These are phyloP conservation scores for Geotrichum bryndzae DNA, from an alignment of 1,139 yeast genomes.

Conservation along the genomic window DNA sequence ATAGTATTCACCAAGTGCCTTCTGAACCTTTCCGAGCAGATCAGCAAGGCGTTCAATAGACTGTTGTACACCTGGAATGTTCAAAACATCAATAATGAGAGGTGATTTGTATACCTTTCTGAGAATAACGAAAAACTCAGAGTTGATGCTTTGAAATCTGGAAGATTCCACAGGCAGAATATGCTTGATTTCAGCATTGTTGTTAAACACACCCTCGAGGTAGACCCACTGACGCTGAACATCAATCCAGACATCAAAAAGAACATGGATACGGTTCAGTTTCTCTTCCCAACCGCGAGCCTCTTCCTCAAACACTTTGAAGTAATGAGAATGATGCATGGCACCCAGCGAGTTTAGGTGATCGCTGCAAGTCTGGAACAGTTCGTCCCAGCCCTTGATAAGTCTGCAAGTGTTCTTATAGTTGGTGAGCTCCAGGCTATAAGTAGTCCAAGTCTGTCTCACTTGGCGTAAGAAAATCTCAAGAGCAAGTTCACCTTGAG, in stretches of 20 bases:
- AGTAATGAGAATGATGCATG: constrained; percentile 69
- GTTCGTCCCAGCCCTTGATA: constrained; percentile 61
- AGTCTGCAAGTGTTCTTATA: constrained; percentile 51
- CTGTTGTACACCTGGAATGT: constrained; percentile 46
- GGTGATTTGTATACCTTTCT: constrained; percentile 48
- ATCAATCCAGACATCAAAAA: constrained; percentile 72
- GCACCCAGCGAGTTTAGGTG: constrained; percentile 59
- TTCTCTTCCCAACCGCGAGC: constrained; percentile 52
- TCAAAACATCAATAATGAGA: constrained; percentile 52
- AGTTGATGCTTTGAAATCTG: constrained; percentile 58
- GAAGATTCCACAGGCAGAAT: constrained; percentile 67
- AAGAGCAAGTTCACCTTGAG: constrained; percentile 66
- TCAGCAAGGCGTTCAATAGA: constrained; percentile 51
- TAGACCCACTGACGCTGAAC: constrained; percentile 89
- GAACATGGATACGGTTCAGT: constrained; percentile 45
- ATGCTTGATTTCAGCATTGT: constrained; percentile 51
- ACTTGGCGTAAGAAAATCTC: constrained; percentile 52
- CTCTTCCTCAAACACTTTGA: constrained; percentile 54
- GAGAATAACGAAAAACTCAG: constrained; percentile 52
- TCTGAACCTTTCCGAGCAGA: constrained; percentile 52
- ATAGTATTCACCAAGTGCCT: constrained; percentile 68
- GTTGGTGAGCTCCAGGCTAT: constrained; percentile 50
- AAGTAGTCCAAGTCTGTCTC: constrained; percentile 35
- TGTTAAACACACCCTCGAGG: constrained; percentile 64
- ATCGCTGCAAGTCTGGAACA: constrained; percentile 55